These are phyloP conservation scores for Pseudonitzschia multiseries DNA, from an alignment of 108 stramenopile species.

Conservation along the genomic window DNA sequence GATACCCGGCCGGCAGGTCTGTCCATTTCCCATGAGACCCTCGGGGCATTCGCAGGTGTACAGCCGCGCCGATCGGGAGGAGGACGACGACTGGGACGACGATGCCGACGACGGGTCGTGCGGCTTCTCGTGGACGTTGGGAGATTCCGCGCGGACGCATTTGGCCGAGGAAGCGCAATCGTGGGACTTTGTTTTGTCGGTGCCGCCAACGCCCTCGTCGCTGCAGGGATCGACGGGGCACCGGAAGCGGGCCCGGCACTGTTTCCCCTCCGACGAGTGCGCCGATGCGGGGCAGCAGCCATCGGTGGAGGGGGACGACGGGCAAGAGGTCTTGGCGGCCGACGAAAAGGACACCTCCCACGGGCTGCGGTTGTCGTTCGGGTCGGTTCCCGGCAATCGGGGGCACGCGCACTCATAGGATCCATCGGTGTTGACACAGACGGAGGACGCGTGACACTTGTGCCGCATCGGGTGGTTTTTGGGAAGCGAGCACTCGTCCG, in stretches of 20 bases:
- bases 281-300: slow-evolving; percentile 55
- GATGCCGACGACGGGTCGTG: not conserved
- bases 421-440: slow-evolving; percentile 88
- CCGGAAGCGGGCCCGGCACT: slow-evolving; percentile 53
- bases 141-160: slow-evolving; percentile 58
- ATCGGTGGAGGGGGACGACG: slow-evolving; percentile 45
- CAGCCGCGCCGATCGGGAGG: not conserved
- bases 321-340: slow-evolving; percentile 52
- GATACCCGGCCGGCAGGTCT: slow-evolving; percentile 38
- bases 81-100: slow-evolving; percentile 5
- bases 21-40: slow-evolving; percentile 80
- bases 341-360: slow-evolving; percentile 69
- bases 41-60: slow-evolving; percentile 70
- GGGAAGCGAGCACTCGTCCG: slow-evolving; percentile 83
- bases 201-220: not conserved
- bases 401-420: slow-evolving; percentile 92
- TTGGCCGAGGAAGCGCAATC: slow-evolving; percentile 62
- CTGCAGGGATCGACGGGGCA: slow-evolving; percentile 77
- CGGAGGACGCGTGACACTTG: slow-evolving; percentile 59
- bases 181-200: not conserved
- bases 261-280: slow-evolving; percentile 54
- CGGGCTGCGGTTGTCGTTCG: slow-evolving; percentile 34
- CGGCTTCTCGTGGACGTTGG: slow-evolving; percentile 39
- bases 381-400: slow-evolving; percentile 1
- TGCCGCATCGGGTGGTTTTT: slow-evolving; percentile 71